A percentile compares a stretch with the other conserved stretches of the same genome.
Conservation (phyloP, 495 filamentous ascomycete species). For the Gamarada debralockiae region DNA sequence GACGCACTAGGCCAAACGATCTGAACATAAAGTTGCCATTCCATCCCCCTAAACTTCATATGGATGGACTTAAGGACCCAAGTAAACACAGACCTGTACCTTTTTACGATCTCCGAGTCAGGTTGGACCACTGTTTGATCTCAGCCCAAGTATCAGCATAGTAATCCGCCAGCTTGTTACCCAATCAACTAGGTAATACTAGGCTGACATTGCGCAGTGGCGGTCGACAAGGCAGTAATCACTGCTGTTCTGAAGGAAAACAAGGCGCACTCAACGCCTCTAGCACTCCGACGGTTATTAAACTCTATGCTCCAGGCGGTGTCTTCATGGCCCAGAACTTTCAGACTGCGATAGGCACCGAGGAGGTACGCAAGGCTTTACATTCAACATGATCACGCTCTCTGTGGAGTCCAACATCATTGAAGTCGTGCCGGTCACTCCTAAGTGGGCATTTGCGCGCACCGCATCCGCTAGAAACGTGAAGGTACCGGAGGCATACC, state of each 20-base stretch:
- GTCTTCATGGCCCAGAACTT: conserved; percentile 11
- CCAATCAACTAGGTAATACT: background rate
- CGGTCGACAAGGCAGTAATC: background rate
- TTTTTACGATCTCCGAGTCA: no score
- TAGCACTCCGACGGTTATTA: background rate
- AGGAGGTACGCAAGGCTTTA: background rate
- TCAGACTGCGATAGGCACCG: background rate
- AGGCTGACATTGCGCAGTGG: background rate
- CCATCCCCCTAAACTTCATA: no score
- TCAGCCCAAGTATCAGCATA: no score
- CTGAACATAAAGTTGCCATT: no score
- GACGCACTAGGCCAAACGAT: no score
- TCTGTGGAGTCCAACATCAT: conserved; percentile 7
- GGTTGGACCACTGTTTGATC: no score
- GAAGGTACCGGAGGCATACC: background rate
- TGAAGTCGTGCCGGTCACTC: background rate
- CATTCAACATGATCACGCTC: conserved; percentile 3
- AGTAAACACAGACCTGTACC: no score
- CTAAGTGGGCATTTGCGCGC: conserved; percentile 5
- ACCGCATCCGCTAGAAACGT: background rate
- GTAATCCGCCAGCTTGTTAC: no score
- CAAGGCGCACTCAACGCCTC: conserved; percentile 2
- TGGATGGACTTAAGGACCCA: no score
- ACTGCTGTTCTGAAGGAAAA: background rate
- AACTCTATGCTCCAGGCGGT: background rate